Conservation (phyloP, 2,329 filamentous ascomycete species). For the Purpureocillium takamizusanense region DNA sequence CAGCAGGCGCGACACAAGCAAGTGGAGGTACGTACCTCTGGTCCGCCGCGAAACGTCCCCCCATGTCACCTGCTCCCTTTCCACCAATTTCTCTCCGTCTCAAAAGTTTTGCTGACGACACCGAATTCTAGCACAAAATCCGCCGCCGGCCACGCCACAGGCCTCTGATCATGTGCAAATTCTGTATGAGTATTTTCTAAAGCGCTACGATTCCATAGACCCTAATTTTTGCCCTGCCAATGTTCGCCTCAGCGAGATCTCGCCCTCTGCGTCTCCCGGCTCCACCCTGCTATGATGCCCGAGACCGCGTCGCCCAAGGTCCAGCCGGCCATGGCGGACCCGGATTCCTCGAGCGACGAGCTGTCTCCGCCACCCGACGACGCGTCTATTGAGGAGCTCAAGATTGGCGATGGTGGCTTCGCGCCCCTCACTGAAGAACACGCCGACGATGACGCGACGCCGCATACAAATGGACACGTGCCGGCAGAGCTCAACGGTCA, state of each 20-base stretch:
- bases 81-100: slow-evolving; percentile 20
- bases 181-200: slow-evolving; percentile 35
- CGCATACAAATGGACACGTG: slow-evolving; percentile 16
- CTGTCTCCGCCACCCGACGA: slow-evolving; percentile 9
- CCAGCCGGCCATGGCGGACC: slow-evolving; percentile 18
- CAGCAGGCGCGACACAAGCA: slow-evolving; percentile 1
- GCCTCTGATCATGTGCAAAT: slow-evolving; percentile 47
- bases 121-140: slow-evolving; percentile 31
- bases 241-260: slow-evolving; percentile 48
- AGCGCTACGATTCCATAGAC: slow-evolving; percentile 42
- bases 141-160: slow-evolving; percentile 35
- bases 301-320: slow-evolving; percentile 47
- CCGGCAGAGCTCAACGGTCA: slow-evolving; percentile 48
- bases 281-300: slow-evolving; percentile 45
- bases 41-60: not conserved
- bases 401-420: slow-evolving; percentile 6
- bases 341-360: slow-evolving; percentile 15
- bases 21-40: slow-evolving; percentile 1
- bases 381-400: slow-evolving; percentile 10
- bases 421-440: slow-evolving; percentile 10
- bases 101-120: slow-evolving; percentile 44
- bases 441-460: slow-evolving; percentile 12
- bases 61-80: slow-evolving; percentile 9
- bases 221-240: slow-evolving; percentile 45
- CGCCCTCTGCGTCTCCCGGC: slow-evolving; percentile 34